Evolutionary conservation across 2,329 filamentous ascomycete genomes (phyloP).

Genomic region (Xylaria hypoxylon): DNA sequence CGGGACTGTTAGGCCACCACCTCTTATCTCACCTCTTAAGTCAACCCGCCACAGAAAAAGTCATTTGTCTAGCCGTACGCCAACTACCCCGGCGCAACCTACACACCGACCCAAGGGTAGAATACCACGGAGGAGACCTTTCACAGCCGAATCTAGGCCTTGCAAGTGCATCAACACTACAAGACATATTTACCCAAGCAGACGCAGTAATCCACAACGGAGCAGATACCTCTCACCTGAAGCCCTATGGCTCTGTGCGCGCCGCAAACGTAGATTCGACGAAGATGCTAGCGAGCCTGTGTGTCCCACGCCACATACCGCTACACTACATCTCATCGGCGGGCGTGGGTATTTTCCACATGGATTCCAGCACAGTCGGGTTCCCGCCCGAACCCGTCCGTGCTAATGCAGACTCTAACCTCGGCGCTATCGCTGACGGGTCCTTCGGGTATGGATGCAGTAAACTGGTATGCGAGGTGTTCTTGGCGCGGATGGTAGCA

Average conservation of each 20-base stretch:
- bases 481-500: constrained; percentile 46
- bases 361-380: too few relatives aligned
- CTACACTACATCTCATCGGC: constrained; percentile 51
- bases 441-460: constrained; percentile 48
- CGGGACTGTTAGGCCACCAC: constrained; percentile 24
- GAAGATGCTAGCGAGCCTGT: background rate
- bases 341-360: constrained; percentile 25
- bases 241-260: constrained; percentile 12
- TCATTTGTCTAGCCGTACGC: background rate
- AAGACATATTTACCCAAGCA: constrained; percentile 12
- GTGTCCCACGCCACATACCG: constrained; percentile 38
- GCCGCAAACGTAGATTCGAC: constrained; percentile 16
- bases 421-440: too few relatives aligned
- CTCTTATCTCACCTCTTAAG: constrained; percentile 11
- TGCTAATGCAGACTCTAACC: constrained; percentile 13
- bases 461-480: constrained; percentile 52
- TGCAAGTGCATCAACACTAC: too few relatives aligned
- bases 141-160: too few relatives aligned
- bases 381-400: background rate
- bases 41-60: background rate
- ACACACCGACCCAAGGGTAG: too few relatives aligned
- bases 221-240: constrained; percentile 23
- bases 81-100: background rate
- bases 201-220: constrained; percentile 27
- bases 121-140: constrained; percentile 3